These are phyloP conservation scores for Mycena olivaceomarginata DNA, from an alignment of 768 basidiomycete species.

Conservation along the genomic window DNA sequence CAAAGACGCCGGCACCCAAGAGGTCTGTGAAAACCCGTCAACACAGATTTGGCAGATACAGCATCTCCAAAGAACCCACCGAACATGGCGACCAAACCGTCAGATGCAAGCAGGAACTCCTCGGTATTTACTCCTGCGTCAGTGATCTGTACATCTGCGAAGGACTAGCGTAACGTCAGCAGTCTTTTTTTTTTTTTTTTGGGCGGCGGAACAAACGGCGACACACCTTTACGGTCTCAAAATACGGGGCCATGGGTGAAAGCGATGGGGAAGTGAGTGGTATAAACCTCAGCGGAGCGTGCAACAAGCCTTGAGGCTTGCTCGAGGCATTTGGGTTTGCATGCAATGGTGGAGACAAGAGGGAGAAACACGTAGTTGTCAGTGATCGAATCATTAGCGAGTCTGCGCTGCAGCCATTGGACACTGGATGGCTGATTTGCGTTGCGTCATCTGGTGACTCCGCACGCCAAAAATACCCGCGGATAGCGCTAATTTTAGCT, in stretches of 20 bases:
- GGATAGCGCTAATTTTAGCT: too few species aligned
- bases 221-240: conserved; percentile 80
- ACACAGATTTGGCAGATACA: neutral
- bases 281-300: too few species aligned
- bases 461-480: too few species aligned
- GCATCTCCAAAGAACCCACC: conserved; percentile 62
- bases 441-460: too few species aligned
- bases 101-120: conserved; percentile 90
- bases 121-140: conserved; percentile 86
- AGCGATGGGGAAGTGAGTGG: too few species aligned
- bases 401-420: too few species aligned
- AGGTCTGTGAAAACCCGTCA: conserved; percentile 67
- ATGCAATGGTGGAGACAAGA: too few species aligned
- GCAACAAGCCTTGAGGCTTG: too few species aligned
- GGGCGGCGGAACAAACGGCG: neutral
- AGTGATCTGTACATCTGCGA: conserved; percentile 88
- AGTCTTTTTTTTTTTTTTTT: neutral
- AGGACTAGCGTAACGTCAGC: conserved; percentile 74
- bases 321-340: too few species aligned
- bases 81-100: conserved; percentile 87
- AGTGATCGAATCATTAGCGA: too few species aligned
- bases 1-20: conserved; percentile 81
- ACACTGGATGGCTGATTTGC: too few species aligned
- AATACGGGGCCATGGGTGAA: conserved; percentile 72
- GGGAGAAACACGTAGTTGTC: too few species aligned